phyloP scores from a whole-genome alignment of 768 basidiomycete species.

The Tricholoma terreum region DNA sequence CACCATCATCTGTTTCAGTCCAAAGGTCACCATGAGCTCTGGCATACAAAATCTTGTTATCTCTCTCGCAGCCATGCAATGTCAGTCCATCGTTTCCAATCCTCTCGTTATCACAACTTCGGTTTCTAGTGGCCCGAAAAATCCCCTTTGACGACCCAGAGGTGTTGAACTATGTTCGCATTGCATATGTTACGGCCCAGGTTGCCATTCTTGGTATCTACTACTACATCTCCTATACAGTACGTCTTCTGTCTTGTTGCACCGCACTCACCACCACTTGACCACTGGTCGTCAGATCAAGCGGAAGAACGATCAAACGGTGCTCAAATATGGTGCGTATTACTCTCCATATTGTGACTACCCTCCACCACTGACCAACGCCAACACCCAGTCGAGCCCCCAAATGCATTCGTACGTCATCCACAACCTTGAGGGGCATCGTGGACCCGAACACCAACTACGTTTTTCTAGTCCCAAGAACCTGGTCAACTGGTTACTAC shows the following conservation, averaged over 20 bases:
- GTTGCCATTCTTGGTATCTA: slow-evolving; percentile 66
- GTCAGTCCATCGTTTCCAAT: slow-evolving; percentile 34
- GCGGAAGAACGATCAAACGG: slow-evolving; percentile 92
- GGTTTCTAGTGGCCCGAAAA: slow-evolving; percentile 71
- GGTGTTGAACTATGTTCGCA: slow-evolving; percentile 75
- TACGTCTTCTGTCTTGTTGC: slow-evolving; percentile 32
- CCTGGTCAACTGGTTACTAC: slow-evolving; percentile 81
- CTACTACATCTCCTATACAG: slow-evolving; percentile 74
- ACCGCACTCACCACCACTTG: not conserved
- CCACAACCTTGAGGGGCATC: not conserved
- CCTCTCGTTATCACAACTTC: not conserved
- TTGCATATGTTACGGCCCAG: slow-evolving; percentile 77
- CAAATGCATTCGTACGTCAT: slow-evolving; percentile 68
- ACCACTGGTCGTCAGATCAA: slow-evolving; percentile 64
- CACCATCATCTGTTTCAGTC: not conserved
- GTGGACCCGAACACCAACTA: not conserved
- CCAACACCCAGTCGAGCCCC: slow-evolving; percentile 61
- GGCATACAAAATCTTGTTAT: slow-evolving; percentile 78
- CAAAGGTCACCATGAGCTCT: slow-evolving; percentile 55
- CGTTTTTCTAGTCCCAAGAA: slow-evolving; percentile 48
- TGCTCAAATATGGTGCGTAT: slow-evolving; percentile 83
- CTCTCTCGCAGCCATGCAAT: slow-evolving; percentile 89
- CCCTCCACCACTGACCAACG: not conserved
- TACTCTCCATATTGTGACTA: not conserved
- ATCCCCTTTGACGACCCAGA: slow-evolving; percentile 88